Evolutionary conservation across 2,329 filamentous ascomycete species (phyloP).

Genomic region (Monosporascus sp.): DNA sequence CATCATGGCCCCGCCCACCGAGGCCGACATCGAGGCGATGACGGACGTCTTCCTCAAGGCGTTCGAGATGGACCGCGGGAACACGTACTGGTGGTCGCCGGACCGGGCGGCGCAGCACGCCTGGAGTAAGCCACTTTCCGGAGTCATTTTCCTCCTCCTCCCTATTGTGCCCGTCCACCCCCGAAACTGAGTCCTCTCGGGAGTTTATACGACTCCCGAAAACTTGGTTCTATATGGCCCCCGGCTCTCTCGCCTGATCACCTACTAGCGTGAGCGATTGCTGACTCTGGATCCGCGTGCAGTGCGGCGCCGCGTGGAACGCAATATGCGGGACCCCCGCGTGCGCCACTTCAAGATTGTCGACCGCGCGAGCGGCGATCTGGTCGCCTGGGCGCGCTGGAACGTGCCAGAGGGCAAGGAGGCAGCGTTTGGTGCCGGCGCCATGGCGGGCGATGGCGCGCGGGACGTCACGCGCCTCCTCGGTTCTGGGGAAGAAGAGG

Average conservation of each 20-base stretch:
- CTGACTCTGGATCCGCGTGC: too few relatives aligned
- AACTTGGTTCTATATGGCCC: too few relatives aligned
- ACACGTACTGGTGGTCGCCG: slow-evolving; percentile 26
- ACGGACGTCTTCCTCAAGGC: slow-evolving; percentile 21
- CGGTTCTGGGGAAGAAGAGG: slow-evolving; percentile 2
- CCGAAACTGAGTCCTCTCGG: too few relatives aligned
- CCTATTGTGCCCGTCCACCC: too few relatives aligned
- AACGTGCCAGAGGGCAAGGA: slow-evolving; percentile 26
- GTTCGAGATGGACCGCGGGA: slow-evolving; percentile 18
- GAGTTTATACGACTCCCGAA: too few relatives aligned
- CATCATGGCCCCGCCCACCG: slow-evolving; percentile 19
- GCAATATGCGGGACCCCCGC: slow-evolving; percentile 22
- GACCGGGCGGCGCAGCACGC: slow-evolving; percentile 15
- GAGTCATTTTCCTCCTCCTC: too few relatives aligned
- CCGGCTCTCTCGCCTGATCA: too few relatives aligned
- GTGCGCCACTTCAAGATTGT: slow-evolving; percentile 29
- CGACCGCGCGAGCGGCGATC: slow-evolving; percentile 19
- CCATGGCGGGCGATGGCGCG: not conserved
- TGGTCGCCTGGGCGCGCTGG: slow-evolving; percentile 31
- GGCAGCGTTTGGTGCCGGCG: slow-evolving; percentile 13
- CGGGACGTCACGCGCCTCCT: slow-evolving; percentile 7
- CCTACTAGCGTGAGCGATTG: too few relatives aligned
- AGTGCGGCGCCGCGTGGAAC: slow-evolving; percentile 20
- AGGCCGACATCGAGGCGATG: slow-evolving; percentile 25
- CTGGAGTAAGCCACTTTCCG: slow-evolving; percentile 15